These are phyloP conservation scores for Dryas octopetala DNA, from an alignment of 306 rosid species.

Conservation along the genomic window DNA sequence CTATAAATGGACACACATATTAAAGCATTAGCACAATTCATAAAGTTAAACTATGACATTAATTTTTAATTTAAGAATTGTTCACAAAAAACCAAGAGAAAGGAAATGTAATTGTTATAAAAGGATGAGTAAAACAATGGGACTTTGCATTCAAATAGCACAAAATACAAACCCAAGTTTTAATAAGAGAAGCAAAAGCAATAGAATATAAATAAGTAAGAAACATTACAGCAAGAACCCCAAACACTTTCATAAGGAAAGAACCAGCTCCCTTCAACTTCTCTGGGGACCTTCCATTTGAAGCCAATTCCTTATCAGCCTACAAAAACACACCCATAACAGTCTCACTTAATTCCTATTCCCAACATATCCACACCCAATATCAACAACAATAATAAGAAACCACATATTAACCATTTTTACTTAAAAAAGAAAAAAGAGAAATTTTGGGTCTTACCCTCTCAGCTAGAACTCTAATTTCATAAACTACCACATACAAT, in stretches of 20 bases:
- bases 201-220: not conserved
- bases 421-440: not conserved
- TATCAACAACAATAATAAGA: not conserved
- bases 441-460: conserved; percentile 41
- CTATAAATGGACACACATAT: conserved; percentile 37
- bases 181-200: not conserved
- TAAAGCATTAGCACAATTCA: conserved; percentile 24
- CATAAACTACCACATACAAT: conserved; percentile 67
- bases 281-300: conserved; percentile 81
- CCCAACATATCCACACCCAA: conserved; percentile 12
- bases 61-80: not conserved
- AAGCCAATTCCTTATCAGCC: conserved; percentile 83
- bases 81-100: not conserved
- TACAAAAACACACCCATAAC: conserved; percentile 8
- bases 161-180: not conserved
- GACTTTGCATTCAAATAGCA: no score
- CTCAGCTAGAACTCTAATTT: conserved; percentile 92
- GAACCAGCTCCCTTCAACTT: conserved; percentile 97
- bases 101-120: not conserved
- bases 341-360: conserved; percentile 6
- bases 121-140: not conserved
- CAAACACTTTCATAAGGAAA: conserved; percentile 93
- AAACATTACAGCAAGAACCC: conserved; percentile 73
- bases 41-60: not conserved
- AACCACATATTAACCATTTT: not conserved